phyloP scores from a whole-genome alignment of 352 stramenopile species.

The Pythium apleroticum region DNA sequence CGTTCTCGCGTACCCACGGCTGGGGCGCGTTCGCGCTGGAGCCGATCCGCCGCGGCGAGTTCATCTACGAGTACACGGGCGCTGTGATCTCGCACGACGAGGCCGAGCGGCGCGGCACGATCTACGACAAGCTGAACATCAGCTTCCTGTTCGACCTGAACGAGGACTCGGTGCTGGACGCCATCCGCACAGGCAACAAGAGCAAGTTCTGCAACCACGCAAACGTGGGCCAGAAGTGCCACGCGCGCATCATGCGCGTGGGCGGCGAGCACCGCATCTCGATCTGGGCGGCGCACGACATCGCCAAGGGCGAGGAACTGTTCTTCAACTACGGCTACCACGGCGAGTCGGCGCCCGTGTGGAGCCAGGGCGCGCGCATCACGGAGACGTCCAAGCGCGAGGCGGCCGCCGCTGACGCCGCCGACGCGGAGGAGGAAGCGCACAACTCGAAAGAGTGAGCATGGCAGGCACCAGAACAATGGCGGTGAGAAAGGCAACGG shows the following conservation, averaged over 20 bases:
- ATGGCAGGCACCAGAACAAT: not conserved
- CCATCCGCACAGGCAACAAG: slow-evolving; percentile 90
- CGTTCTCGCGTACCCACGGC: slow-evolving; percentile 52
- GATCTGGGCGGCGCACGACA: slow-evolving; percentile 83
- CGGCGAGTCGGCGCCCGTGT: slow-evolving; percentile 51
- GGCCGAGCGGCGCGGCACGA: slow-evolving; percentile 55
- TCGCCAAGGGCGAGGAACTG: slow-evolving; percentile 67
- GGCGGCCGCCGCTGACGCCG: slow-evolving; percentile 7
- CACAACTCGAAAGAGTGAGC: not conserved
- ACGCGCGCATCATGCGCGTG: slow-evolving; percentile 70
- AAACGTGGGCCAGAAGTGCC: slow-evolving; percentile 61
- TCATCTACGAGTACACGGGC: slow-evolving; percentile 64
- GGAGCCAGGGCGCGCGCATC: slow-evolving; percentile 45
- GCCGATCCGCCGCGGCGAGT: slow-evolving; percentile 40
- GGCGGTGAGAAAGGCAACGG: slow-evolving; percentile 3
- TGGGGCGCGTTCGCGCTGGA: slow-evolving; percentile 54
- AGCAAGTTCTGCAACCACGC: slow-evolving; percentile 89
- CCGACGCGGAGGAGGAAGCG: not conserved
- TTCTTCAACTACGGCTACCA: slow-evolving; percentile 70
- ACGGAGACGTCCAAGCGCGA: slow-evolving; percentile 27
- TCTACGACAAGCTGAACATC: slow-evolving; percentile 81
- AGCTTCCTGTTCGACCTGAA: slow-evolving; percentile 93
- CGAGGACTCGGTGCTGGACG: slow-evolving; percentile 86
- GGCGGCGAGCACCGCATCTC: slow-evolving; percentile 89
- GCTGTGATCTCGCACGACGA: slow-evolving; percentile 63